Percentiles rank a stretch among this genome's conserved stretches.
Conservation (phyloP, 352 stramenopile genomes). For the Albugo laibachii region DNA sequence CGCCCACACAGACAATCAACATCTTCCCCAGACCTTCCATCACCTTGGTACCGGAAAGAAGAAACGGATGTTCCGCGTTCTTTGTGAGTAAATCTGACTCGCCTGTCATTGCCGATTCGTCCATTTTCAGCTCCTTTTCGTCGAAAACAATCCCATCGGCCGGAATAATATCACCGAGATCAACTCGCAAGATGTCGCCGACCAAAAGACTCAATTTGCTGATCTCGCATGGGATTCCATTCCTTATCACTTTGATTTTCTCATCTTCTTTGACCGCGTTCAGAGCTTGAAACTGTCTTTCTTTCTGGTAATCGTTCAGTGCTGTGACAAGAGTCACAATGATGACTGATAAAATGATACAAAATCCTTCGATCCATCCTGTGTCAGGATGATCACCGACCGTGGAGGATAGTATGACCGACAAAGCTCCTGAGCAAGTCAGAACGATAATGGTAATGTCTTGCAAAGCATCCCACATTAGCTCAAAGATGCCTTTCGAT, state of each 20-base stretch:
- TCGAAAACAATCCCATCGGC: constrained; percentile 20
- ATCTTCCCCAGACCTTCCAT: constrained; percentile 63
- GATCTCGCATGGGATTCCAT: constrained; percentile 11
- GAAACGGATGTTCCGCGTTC: constrained; percentile 21
- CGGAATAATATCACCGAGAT: constrained; percentile 18
- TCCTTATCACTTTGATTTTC: constrained; percentile 18
- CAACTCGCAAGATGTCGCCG: constrained; percentile 19
- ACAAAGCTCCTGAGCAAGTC: constrained; percentile 26
- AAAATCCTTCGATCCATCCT: constrained; percentile 80
- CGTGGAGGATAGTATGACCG: constrained; percentile 21
- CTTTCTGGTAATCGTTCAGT: constrained; percentile 77
- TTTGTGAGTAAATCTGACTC: constrained; percentile 18
- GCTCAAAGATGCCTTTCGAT: constrained; percentile 7
- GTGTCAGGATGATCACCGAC: constrained; percentile 9
- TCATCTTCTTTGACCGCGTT: constrained; percentile 51
- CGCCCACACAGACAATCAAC: constrained; percentile 75
- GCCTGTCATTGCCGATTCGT: constrained; percentile 21
- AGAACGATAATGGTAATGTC: constrained; percentile 63
- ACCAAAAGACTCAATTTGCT: constrained; percentile 16
- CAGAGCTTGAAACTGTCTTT: constrained; percentile 41
- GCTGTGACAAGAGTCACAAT: constrained; percentile 79
- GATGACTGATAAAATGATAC: constrained; percentile 65
- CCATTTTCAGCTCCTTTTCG: constrained; percentile 16
- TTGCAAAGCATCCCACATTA: constrained; percentile 41
- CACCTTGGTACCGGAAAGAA: constrained; percentile 75